A percentile compares a stretch with the other conserved stretches of the same genome.
Evolutionary conservation across 1,139 yeast genomes (phyloP).

Genomic region (Diutina rugosa): DNA sequence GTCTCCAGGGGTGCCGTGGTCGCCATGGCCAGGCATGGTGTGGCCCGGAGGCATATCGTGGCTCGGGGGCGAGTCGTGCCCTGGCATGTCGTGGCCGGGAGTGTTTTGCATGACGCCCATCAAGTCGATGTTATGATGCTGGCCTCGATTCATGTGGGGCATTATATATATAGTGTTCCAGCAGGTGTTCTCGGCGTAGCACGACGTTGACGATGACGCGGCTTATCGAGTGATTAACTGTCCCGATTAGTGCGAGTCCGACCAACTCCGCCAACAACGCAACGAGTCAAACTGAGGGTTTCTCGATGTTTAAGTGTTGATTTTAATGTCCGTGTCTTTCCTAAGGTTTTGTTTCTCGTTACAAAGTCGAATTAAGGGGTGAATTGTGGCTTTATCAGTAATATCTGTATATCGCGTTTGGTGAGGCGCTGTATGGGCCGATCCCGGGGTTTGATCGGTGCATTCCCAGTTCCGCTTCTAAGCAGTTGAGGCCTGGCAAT

Average conservation of each 20-base stretch:
- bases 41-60: not conserved
- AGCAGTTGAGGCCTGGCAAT: not conserved
- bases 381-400: too few relatives aligned
- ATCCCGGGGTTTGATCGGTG: not conserved
- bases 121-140: not conserved
- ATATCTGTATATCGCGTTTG: not conserved
- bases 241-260: not conserved
- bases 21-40: not conserved
- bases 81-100: not conserved
- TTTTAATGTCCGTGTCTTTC: not conserved
- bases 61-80: not conserved
- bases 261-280: not conserved
- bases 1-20: conserved; percentile 5
- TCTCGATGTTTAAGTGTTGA: not conserved
- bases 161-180: too few relatives aligned
- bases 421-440: not conserved
- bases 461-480: not conserved
- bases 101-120: not conserved
- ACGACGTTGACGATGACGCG: not conserved
- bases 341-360: too few relatives aligned
- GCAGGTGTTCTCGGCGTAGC: not conserved
- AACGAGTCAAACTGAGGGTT: not conserved
- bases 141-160: not conserved
- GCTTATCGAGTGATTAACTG: not conserved
- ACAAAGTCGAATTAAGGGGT: too few relatives aligned